Conservation (phyloP, 192 early-diverging fungal genomes). For the Coemansia sp. region DNA sequence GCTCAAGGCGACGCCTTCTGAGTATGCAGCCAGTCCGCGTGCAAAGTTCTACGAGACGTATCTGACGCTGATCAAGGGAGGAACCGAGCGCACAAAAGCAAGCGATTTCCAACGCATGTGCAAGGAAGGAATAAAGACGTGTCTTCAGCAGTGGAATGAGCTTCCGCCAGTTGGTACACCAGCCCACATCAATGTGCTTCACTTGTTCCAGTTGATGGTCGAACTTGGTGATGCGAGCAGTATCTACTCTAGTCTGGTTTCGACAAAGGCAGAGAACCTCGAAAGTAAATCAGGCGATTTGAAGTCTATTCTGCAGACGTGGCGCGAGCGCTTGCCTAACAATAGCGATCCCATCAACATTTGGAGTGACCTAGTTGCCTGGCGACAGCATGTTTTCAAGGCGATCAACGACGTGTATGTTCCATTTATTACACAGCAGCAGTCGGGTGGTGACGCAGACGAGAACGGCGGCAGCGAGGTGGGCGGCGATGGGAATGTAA, state of each 20-base stretch:
- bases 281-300: conserved; percentile 85
- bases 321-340: conserved; percentile 97
- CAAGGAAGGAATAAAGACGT: conserved; percentile 84
- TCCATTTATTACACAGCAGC: conserved; percentile 68
- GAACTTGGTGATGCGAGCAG: conserved; percentile 91
- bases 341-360: conserved; percentile 96
- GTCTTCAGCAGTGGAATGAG: conserved; percentile 87
- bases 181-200: conserved; percentile 83
- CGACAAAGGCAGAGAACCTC: conserved; percentile 79
- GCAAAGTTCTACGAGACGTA: conserved; percentile 88
- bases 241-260: conserved; percentile 80
- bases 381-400: conserved; percentile 96
- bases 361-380: conserved; percentile 97
- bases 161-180: conserved; percentile 82
- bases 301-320: conserved; percentile 87
- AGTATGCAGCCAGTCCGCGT: conserved; percentile 64
- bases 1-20: conserved; percentile 67
- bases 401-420: conserved; percentile 95
- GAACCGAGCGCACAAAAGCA: conserved; percentile 56
- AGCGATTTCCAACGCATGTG: conserved; percentile 75
- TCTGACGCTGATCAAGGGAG: conserved; percentile 70
- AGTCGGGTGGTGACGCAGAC: conserved; percentile 10
- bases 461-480: conserved; percentile 9
- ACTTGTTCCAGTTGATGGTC: conserved; percentile 95
- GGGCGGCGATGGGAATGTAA: conserved; percentile 4